Evolutionary conservation across 208 protist genomes (phyloP).

Genomic region (Trypanosoma brucei): DNA sequence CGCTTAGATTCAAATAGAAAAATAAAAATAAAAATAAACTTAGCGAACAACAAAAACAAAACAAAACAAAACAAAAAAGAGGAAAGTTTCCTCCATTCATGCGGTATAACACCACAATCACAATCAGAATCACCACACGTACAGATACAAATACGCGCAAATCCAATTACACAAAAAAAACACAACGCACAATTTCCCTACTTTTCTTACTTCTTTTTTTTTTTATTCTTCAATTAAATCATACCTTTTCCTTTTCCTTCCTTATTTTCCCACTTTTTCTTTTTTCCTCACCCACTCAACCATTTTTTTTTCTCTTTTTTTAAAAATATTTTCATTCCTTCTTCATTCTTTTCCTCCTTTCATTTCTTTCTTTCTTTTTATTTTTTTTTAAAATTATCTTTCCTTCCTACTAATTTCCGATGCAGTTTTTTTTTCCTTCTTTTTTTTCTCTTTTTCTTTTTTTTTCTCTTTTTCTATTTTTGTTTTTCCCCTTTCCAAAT

Average conservation of each 20-base stretch:
- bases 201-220: no score
- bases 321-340: not conserved
- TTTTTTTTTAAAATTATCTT: constrained; percentile 2
- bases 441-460: constrained; percentile 3
- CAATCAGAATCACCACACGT: not conserved
- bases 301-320: not conserved
- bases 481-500: no score
- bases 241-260: not conserved
- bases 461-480: constrained; percentile 2
- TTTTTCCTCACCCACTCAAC: not conserved
- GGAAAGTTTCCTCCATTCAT: not conserved
- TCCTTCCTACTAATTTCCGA: constrained; percentile 4
- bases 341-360: constrained; percentile 10
- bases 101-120: not conserved
- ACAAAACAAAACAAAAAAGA: constrained; percentile 4
- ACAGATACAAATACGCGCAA: constrained; percentile 17
- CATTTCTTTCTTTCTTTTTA: constrained; percentile 16
- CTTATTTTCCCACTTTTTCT: not conserved
- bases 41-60: not conserved
- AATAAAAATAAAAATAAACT: constrained; percentile 3
- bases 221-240: not conserved
- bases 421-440: constrained; percentile 21
- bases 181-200: not conserved
- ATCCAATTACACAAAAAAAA: constrained; percentile 10
- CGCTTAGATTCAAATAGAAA: not conserved